Conservation (phyloP, 176 grass and related monocot species). For the Pharus latifolius region DNA sequence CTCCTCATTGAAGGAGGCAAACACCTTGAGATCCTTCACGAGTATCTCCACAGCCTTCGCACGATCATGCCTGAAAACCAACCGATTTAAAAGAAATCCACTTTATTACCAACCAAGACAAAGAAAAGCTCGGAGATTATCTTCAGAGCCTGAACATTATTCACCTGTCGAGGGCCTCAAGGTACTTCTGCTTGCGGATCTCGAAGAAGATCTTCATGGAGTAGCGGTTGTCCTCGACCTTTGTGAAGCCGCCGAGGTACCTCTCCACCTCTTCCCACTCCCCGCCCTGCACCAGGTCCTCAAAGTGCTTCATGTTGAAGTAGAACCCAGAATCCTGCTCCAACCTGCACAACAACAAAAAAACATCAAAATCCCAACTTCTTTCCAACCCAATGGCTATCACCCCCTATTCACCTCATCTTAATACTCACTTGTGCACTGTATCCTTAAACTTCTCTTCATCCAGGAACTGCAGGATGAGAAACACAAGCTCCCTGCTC, state of each 20-base stretch:
- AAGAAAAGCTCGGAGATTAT: background rate
- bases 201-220: constrained; percentile 99
- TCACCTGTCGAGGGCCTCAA: constrained; percentile 95
- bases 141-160: constrained; percentile 3
- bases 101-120: background rate
- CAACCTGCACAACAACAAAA: constrained; percentile 41
- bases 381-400: background rate
- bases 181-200: constrained; percentile 99
- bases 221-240: constrained; percentile 99
- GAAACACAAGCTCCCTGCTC: constrained; percentile 90
- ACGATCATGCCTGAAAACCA: constrained; percentile 68
- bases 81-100: background rate
- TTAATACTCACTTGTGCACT: constrained; percentile 50
- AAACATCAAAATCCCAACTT: background rate
- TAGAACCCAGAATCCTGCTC: constrained; percentile 98
- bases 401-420: background rate
- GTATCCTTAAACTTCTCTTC: constrained; percentile 94
- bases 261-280: constrained; percentile 99
- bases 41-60: constrained; percentile 97
- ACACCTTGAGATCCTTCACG: constrained; percentile 98
- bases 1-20: constrained; percentile 98
- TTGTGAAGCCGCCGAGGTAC: constrained; percentile 98
- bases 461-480: constrained; percentile 90
- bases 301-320: constrained; percentile 99
- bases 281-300: constrained; percentile 89